Base-by-base conservation (phyloP, 2,329 filamentous ascomycete genomes). In the Penicillium sp. region DNA sequence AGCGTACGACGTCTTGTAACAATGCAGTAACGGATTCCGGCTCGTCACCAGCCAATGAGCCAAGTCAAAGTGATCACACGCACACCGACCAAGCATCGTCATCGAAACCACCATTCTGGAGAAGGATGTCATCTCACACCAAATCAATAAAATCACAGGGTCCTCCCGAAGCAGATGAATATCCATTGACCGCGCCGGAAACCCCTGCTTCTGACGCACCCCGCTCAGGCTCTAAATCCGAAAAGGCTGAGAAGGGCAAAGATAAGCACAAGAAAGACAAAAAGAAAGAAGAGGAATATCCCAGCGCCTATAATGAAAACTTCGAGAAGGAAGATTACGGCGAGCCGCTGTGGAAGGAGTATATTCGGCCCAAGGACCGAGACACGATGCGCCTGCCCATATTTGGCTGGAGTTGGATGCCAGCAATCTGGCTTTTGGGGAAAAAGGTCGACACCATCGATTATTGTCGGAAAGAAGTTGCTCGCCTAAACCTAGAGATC, bases 391-490 rank as follows among this genome's bases (percentile, higher is more conserved):
- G 87, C 44, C 76, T 97, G 9, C 85, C 91, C 0, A 75, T 82
- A 3, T 83, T 85, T 61, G 77, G 77, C 13, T 74, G 76, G 66
- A 74, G 74, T 38, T 97, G 89, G 88, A 85, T 96, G 70, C 88
- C 88, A 3, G 84, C 86, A 0, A 70, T 96, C n/a, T 90, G 89
- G 5, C 75, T 92, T 1, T 72, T 96, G 46, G 92, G 90, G 50
- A 88, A 90, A 70, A 97, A 97, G 73, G 92, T 97, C 1, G 94
- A 99, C 70, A 93, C 89, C 0, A 97, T 99, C 60, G 92, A 95
- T 67, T 89, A 92, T 78, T 95, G 91, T 63, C 89, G 94, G 3
- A 85, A 87, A 59, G 88, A 97, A 71, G 74, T 99, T 27, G 92
- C 94, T 16, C 85, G 90, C 13, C 79, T 97, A 16, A 99, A 97